Conservation (phyloP, 768 basidiomycete species). For the Rhodotorula graminis region DNA sequence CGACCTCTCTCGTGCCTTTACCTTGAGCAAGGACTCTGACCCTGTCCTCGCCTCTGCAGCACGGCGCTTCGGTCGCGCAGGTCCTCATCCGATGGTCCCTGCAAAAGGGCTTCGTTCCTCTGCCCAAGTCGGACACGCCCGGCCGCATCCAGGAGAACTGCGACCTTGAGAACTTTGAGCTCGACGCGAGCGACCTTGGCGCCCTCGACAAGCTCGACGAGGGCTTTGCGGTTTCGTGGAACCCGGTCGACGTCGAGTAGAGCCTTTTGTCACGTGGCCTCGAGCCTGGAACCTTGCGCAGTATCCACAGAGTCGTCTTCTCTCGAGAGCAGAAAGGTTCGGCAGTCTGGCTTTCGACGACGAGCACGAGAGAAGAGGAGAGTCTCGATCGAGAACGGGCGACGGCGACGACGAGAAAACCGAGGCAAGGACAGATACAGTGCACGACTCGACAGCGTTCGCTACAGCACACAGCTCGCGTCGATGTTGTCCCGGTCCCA, state of each 20-base stretch:
- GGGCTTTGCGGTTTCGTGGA: constrained; percentile 74
- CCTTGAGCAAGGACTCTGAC: no score
- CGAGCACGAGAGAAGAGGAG: no score
- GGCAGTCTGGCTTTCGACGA: no score
- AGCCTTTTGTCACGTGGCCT: background rate
- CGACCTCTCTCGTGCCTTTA: no score
- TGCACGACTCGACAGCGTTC: background rate
- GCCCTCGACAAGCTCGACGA: constrained; percentile 65
- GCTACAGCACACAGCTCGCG: background rate
- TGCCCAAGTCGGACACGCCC: constrained; percentile 73
- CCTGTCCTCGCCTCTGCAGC: no score
- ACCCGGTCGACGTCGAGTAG: constrained; percentile 53
- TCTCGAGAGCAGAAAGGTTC: no score
- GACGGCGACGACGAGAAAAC: no score
- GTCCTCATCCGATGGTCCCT: constrained; percentile 53
- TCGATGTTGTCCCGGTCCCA: constrained; percentile 53
- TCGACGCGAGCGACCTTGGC: constrained; percentile 55
- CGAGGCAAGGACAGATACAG: no score
- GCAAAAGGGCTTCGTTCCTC: constrained; percentile 57
- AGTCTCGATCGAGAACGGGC: no score
- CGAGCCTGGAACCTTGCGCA: no score
- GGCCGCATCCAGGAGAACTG: constrained; percentile 63
- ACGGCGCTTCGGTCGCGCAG: constrained; percentile 48
- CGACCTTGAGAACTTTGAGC: constrained; percentile 68
- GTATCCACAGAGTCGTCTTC: no score